These are phyloP conservation scores for Warburgia ugandensis DNA, from an alignment of 164 flowering plant genomes.

Conservation along the genomic window DNA sequence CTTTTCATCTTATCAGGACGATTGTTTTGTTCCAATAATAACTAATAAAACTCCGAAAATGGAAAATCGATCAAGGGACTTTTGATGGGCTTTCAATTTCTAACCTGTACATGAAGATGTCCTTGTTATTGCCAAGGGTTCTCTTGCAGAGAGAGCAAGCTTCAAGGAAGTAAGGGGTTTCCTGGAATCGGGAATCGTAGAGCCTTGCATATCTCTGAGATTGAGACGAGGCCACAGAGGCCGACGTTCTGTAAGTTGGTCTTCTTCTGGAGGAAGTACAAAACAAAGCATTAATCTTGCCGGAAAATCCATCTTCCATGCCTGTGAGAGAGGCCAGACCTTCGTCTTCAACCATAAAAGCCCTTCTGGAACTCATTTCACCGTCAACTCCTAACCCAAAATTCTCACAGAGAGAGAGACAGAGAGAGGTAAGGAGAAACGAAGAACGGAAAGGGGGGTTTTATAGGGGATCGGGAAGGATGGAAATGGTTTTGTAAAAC, in stretches of 20 bases:
- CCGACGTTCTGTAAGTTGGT: constrained; percentile 23
- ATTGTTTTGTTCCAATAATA: too few species aligned
- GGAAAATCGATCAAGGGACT: too few species aligned
- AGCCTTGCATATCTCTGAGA: constrained; percentile 3
- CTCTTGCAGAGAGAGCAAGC: constrained; percentile 67
- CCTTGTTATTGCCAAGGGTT: constrained; percentile 48
- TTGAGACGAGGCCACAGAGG: constrained; percentile 12
- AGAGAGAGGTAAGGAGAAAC: neutral
- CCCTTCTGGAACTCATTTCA: constrained; percentile 15
- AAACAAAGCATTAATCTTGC: constrained; percentile 15
- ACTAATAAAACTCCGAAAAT: too few species aligned
- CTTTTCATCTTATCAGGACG: too few species aligned
- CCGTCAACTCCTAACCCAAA: too few species aligned
- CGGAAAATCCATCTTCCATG: constrained; percentile 45
- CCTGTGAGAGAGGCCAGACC: constrained; percentile 47
- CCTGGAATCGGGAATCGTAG: constrained; percentile 1
- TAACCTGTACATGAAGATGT: constrained; percentile 95
- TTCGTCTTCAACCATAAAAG: constrained; percentile 44
- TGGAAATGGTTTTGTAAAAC: too few species aligned
- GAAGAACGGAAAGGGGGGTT: constrained; percentile 2
- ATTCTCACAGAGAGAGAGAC: neutral
- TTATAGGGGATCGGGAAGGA: neutral
- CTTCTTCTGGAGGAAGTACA: constrained; percentile 4
- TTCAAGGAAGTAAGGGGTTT: constrained; percentile 50
- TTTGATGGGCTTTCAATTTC: constrained; percentile 10